phyloP scores from a whole-genome alignment of 2,329 filamentous ascomycete genomes.

The Penicillium psychrosexuale region DNA sequence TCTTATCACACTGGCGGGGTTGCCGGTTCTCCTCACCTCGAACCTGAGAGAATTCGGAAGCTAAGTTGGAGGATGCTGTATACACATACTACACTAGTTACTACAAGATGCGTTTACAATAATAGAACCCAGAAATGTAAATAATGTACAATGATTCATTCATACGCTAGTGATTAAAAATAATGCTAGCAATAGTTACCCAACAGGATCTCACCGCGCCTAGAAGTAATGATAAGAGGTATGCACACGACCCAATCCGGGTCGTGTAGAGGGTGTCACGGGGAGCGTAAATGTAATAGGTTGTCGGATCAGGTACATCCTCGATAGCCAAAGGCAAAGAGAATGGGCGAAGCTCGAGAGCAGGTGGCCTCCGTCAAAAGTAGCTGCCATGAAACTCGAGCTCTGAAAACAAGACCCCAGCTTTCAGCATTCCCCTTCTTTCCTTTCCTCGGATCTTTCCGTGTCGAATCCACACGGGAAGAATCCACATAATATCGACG shows the following conservation, averaged over 20 bases:
- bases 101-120: background rate
- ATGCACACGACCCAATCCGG: background rate
- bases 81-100: too few species aligned
- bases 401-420: background rate
- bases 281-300: background rate
- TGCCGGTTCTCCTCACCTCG: background rate
- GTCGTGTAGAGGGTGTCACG: background rate
- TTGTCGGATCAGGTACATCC: slow-evolving; percentile 15
- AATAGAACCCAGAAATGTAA: background rate
- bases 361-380: slow-evolving; percentile 17
- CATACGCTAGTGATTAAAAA: slow-evolving; percentile 22
- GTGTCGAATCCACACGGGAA: background rate
- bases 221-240: slow-evolving; percentile 2
- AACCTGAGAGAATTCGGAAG: background rate
- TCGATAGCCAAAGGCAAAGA: slow-evolving; percentile 16
- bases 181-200: slow-evolving; percentile 20
- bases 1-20: background rate
- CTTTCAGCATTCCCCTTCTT: background rate
- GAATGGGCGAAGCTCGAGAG: slow-evolving; percentile 2
- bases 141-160: slow-evolving; percentile 27
- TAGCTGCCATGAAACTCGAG: slow-evolving; percentile 8
- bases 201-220: slow-evolving; percentile 7
- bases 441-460: slow-evolving; percentile 1
- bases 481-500: slow-evolving; percentile 9
- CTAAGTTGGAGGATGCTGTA: background rate